Evolutionary conservation across 2,329 filamentous ascomycete species (phyloP).

Genomic region (Pseudogymnoascus sp.): DNA sequence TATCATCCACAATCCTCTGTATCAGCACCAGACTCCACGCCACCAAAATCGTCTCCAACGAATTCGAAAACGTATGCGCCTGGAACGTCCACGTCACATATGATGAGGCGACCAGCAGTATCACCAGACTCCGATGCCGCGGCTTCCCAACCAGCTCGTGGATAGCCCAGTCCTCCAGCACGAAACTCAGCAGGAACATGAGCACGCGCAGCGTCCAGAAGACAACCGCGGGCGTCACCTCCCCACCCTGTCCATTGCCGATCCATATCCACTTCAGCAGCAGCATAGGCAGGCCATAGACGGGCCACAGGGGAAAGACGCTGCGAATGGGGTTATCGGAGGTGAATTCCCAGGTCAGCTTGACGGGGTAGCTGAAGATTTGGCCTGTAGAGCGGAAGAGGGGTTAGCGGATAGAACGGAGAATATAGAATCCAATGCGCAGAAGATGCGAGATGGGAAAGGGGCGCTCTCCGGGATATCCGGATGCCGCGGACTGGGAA

Average conservation of each 20-base stretch:
- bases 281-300: constrained; percentile 91
- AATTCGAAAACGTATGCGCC: constrained; percentile 97
- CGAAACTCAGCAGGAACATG: constrained; percentile 94
- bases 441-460: background rate
- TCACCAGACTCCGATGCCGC: constrained; percentile 62
- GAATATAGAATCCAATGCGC: background rate
- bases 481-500: background rate
- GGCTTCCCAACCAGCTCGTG: constrained; percentile 79
- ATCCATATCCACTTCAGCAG: constrained; percentile 88
- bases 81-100: constrained; percentile 99
- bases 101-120: constrained; percentile 83
- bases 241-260: constrained; percentile 68
- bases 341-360: constrained; percentile 94
- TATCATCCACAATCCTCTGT: constrained; percentile 72
- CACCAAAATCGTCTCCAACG: constrained; percentile 86
- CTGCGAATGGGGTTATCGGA: constrained; percentile 83
- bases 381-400: constrained; percentile 45
- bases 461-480: background rate
- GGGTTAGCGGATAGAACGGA: constrained; percentile 12
- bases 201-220: constrained; percentile 83
- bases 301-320: constrained; percentile 91
- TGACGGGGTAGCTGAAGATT: constrained; percentile 86
- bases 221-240: constrained; percentile 74
- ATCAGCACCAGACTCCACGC: constrained; percentile 92
- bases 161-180: constrained; percentile 95